Conservation (phyloP, 169 alveolate species). For the Plasmodium malariae region DNA sequence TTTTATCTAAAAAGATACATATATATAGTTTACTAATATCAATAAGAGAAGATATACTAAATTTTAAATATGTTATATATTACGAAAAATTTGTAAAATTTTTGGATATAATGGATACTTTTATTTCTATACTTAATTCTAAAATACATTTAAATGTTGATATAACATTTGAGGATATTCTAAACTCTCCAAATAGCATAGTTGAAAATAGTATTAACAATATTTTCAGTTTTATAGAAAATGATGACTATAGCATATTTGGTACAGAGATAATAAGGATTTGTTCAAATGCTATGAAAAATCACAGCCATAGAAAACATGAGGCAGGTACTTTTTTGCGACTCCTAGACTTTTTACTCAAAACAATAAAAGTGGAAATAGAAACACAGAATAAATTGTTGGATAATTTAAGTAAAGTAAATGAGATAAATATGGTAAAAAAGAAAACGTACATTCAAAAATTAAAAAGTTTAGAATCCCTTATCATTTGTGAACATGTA, state of each 20-base stretch:
- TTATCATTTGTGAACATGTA: constrained; percentile 46
- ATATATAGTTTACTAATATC: constrained; percentile 50
- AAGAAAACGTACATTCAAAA: constrained; percentile 8
- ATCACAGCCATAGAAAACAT: constrained; percentile 2
- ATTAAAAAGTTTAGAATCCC: constrained; percentile 29
- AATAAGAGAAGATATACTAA: constrained; percentile 66
- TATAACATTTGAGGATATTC: constrained; percentile 30
- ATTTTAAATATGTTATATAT: constrained; percentile 61
- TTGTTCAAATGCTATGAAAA: constrained; percentile 6
- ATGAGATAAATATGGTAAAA: neutral
- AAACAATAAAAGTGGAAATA: constrained; percentile 16
- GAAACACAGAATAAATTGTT: neutral
- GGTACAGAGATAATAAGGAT: constrained; percentile 10
- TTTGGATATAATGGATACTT: constrained; percentile 57
- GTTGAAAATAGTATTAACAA: constrained; percentile 34
- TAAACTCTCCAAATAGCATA: constrained; percentile 33
- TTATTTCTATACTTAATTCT: constrained; percentile 17
- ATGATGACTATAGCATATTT: constrained; percentile 23
- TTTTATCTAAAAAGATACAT: constrained; percentile 26
- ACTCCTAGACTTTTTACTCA: constrained; percentile 32
- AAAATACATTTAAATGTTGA: constrained; percentile 42
- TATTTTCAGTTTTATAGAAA: constrained; percentile 29
- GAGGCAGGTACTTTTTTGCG: constrained; percentile 4
- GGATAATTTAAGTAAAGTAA: neutral
- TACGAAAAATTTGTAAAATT: constrained; percentile 41